Percentiles rank a stretch among this genome's conserved stretches.
These are phyloP conservation scores for Closterium sp. DNA, from an alignment of 139 green algal species.

Conservation along the genomic window DNA sequence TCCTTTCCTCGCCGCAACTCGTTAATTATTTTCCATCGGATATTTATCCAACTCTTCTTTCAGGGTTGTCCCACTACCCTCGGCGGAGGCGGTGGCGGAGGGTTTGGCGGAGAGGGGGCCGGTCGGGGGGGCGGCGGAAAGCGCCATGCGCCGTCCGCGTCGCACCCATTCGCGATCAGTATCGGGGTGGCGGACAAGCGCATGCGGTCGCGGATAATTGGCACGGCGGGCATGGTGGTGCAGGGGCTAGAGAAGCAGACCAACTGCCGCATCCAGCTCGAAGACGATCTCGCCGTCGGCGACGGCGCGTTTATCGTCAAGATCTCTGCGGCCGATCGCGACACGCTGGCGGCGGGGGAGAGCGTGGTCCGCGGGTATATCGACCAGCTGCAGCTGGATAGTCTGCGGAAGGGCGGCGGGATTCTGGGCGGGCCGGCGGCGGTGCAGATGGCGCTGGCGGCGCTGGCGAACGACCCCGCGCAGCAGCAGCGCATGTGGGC, in stretches of 20 bases:
- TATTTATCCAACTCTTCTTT: not conserved
- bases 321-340: conserved; percentile 30
- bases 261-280: conserved; percentile 30
- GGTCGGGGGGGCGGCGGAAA: not conserved
- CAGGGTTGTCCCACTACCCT: conserved; percentile 38
- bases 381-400: not conserved
- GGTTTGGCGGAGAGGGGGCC: not conserved
- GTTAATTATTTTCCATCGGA: no score
- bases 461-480: not conserved
- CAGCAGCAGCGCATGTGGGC: not conserved
- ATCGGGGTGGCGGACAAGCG: conserved; percentile 4
- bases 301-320: conserved; percentile 36
- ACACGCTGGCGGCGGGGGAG: conserved; percentile 21
- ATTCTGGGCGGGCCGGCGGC: not conserved
- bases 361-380: conserved; percentile 6
- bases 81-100: not conserved
- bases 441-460: not conserved
- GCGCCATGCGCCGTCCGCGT: not conserved
- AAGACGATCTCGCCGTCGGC: not conserved
- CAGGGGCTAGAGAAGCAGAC: conserved; percentile 42
- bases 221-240: conserved; percentile 30
- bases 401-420: not conserved
- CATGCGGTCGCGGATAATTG: conserved; percentile 34
- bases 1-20: not conserved
- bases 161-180: not conserved